Base-by-base conservation (phyloP, 2,329 filamentous ascomycete species). In the Claviceps humidiphila region DNA sequence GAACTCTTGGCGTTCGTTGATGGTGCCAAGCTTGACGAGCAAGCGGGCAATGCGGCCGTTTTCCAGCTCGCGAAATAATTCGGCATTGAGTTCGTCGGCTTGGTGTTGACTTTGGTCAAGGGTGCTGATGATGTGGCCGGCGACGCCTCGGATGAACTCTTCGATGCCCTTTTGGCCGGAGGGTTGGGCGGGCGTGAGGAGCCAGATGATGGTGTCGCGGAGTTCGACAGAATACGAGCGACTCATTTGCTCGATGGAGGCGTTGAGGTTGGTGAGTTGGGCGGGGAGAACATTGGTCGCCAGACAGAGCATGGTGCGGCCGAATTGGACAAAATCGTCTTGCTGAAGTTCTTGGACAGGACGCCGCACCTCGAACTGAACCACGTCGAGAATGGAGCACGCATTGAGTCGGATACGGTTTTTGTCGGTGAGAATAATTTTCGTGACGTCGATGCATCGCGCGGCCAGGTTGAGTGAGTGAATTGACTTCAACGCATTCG, bases 1-100 rank as follows among this genome's bases (percentile, higher is more conserved):
- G 56, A 86, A 85, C 63, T 97, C 91, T 1, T 85, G 87, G 11
- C 93, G 82, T 67, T 98, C 93, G 62, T 93, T 93, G 64, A 98
- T 82, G 53, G 87, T 78, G 55, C 87, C 88, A 43, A 98, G 73
- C 66, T 98, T 98, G 64, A 77, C 69, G 62, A 89, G 75, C 54
- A 95, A 73, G 16, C 93, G 86, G 30, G 89, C 85, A 1, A 94
- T 70, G 13, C 93, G 82, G 9, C 85, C 90, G 60, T 97, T 97
- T 64, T 97, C 93, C 5, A 97, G 77, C 65, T 96, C 91, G 40
- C 83, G 79, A 58, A 77, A 81, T 26, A 97, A 73, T 50, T 87
- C 81, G 16, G 79, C 82, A 40, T 76, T 83, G 17, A 89, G 72
- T 14, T 84, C 80, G 64, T 98, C 93, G 53, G 86, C 78, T 39